phyloP scores from a whole-genome alignment of 805 yeast species.

The Starmera quercuum region DNA sequence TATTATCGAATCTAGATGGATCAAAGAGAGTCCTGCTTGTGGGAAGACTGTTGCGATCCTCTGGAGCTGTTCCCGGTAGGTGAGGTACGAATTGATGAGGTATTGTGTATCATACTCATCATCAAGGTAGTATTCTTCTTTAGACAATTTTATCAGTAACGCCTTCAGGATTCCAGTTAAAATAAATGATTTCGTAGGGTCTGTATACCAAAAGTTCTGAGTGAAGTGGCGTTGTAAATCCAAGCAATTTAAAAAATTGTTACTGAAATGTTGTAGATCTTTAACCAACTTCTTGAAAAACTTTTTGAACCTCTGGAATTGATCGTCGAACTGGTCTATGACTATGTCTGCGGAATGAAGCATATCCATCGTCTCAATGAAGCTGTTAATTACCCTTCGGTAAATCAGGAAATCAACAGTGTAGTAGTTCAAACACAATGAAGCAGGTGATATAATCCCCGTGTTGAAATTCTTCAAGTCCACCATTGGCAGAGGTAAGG shows the following conservation, averaged over 20 bases:
- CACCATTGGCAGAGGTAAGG: constrained; percentile 12
- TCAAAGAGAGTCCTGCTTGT: background rate
- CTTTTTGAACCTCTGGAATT: constrained; percentile 6
- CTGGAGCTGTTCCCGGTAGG: constrained; percentile 1
- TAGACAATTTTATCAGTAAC: constrained; percentile 10
- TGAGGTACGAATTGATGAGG: constrained; percentile 1
- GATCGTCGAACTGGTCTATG: constrained; percentile 1
- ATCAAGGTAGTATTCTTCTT: constrained; percentile 12
- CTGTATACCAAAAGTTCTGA: constrained; percentile 12
- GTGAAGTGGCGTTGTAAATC: constrained; percentile 11
- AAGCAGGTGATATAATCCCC: constrained; percentile 12
- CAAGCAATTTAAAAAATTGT: constrained; percentile 12
- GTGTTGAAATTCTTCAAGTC: constrained; percentile 4
- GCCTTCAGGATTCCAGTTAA: constrained; percentile 15
- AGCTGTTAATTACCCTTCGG: constrained; percentile 16
- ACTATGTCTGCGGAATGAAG: background rate
- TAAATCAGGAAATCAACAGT: constrained; percentile 14
- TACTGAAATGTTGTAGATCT: constrained; percentile 10
- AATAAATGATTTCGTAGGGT: constrained; percentile 12
- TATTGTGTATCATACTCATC: constrained; percentile 7
- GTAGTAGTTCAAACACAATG: constrained; percentile 16
- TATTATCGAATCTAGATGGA: constrained; percentile 2
- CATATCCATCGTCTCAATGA: constrained; percentile 11
- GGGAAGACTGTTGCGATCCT: background rate
- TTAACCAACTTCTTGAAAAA: constrained; percentile 10